A percentile compares a stretch with the other conserved stretches of the same genome.
These are phyloP conservation scores for Evansstolkia leycettana DNA, from an alignment of 495 filamentous ascomycete genomes.

Conservation along the genomic window DNA sequence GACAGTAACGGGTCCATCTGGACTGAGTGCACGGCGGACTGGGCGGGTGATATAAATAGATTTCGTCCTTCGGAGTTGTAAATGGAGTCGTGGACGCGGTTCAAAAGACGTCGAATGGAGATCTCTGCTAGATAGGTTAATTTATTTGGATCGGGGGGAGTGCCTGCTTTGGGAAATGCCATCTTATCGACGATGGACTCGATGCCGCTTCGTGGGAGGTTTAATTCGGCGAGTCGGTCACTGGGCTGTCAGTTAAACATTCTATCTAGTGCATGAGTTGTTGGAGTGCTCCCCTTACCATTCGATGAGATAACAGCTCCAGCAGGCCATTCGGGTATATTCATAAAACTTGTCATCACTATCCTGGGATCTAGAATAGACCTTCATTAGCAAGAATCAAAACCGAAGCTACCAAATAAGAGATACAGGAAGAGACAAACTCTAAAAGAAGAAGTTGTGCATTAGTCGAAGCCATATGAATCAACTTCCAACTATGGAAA, in stretches of 20 bases:
- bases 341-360: too few relatives aligned
- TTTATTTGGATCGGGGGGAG: too few relatives aligned
- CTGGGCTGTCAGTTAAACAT: not conserved
- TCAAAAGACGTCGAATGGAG: conserved; percentile 21
- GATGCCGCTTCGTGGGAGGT: conserved; percentile 19
- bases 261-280: too few relatives aligned
- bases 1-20: too few relatives aligned
- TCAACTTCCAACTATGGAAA: conserved; percentile 22
- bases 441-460: conserved; percentile 15
- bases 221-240: conserved; percentile 22
- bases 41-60: too few relatives aligned
- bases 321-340: conserved; percentile 1
- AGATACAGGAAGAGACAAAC: conserved; percentile 3
- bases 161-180: conserved; percentile 17
- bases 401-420: too few relatives aligned
- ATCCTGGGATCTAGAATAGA: too few relatives aligned
- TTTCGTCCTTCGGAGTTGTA: conserved; percentile 6
- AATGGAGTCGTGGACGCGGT: conserved; percentile 23
- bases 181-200: conserved; percentile 19
- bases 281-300: conserved; percentile 4
- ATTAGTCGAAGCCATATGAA: conserved; percentile 15
- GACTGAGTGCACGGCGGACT: too few relatives aligned
- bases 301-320: conserved; percentile 24
- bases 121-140: conserved; percentile 17
- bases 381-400: too few relatives aligned